Evolutionary conservation across 495 filamentous ascomycete species (phyloP).

Genomic region (Aspergillus kassunensis): DNA sequence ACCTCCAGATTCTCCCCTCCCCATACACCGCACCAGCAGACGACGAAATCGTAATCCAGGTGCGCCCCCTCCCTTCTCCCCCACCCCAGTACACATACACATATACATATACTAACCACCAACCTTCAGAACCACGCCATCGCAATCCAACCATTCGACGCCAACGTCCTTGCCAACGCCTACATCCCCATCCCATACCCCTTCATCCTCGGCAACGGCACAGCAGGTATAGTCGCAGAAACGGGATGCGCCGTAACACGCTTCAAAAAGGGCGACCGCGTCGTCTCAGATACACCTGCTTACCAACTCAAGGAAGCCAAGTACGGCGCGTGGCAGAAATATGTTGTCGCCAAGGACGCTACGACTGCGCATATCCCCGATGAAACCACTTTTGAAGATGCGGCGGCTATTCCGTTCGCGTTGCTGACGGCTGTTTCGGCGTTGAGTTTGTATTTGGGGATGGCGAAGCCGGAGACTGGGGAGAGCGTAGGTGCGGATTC

Average conservation of each 20-base stretch:
- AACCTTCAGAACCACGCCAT: conserved; percentile 30
- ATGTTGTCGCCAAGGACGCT: conserved; percentile 7
- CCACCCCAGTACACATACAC: no score
- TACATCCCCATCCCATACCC: conserved; percentile 2
- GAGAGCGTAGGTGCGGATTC: no score
- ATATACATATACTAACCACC: no score
- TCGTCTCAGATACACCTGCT: conserved; percentile 17
- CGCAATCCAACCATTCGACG: conserved; percentile 43
- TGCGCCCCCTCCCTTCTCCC: no score
- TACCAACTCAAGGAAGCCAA: neutral
- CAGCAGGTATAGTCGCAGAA: conserved; percentile 33
- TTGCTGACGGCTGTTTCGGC: neutral
- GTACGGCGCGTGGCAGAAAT: conserved; percentile 26
- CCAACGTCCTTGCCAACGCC: neutral
- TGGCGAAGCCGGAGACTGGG: neutral
- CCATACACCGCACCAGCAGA: no score
- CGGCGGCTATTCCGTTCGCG: neutral
- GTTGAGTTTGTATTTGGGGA: neutral
- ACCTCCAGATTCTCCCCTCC: no score
- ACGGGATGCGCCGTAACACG: conserved; percentile 25
- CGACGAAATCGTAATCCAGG: no score
- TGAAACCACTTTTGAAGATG: neutral
- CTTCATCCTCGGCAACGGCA: conserved; percentile 37
- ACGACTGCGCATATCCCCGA: neutral
- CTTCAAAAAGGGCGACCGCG: conserved; percentile 25